Evolutionary conservation across 768 basidiomycete species (phyloP).

Genomic region (Lactifluus subvellereus): DNA sequence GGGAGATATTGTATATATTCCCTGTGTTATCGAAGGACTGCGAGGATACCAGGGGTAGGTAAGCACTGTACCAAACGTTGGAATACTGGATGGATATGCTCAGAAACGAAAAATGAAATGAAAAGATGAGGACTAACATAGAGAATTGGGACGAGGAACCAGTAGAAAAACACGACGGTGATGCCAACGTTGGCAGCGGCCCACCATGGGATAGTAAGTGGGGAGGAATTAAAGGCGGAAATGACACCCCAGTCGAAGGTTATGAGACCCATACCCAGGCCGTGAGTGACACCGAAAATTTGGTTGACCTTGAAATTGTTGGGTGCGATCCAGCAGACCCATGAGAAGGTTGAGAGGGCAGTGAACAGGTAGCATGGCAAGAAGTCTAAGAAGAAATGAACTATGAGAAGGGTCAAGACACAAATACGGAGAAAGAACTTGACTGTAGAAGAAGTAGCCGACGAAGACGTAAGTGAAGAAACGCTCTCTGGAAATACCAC

Average conservation of each 20-base stretch:
- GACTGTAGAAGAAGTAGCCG: constrained; percentile 40
- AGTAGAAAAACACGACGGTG: constrained; percentile 69
- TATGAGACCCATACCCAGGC: constrained; percentile 54
- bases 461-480: constrained; percentile 46
- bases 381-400: background rate
- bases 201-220: constrained; percentile 80
- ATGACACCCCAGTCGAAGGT: constrained; percentile 83
- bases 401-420: constrained; percentile 32
- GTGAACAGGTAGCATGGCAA: constrained; percentile 17
- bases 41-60: constrained; percentile 49
- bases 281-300: constrained; percentile 56
- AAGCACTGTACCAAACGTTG: constrained; percentile 21
- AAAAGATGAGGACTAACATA: constrained; percentile 33
- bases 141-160: constrained; percentile 53
- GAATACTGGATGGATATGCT: background rate
- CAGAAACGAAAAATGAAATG: background rate
- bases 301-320: constrained; percentile 65
- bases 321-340: constrained; percentile 66
- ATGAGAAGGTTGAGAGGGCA: constrained; percentile 36
- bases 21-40: constrained; percentile 64
- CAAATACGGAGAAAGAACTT: constrained; percentile 57
- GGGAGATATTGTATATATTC: constrained; percentile 47
- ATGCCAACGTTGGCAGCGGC: constrained; percentile 63
- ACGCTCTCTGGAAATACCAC: constrained; percentile 46
- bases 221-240: constrained; percentile 58